Conservation (phyloP, 257 asterid genomes). For the Plantago major region DNA sequence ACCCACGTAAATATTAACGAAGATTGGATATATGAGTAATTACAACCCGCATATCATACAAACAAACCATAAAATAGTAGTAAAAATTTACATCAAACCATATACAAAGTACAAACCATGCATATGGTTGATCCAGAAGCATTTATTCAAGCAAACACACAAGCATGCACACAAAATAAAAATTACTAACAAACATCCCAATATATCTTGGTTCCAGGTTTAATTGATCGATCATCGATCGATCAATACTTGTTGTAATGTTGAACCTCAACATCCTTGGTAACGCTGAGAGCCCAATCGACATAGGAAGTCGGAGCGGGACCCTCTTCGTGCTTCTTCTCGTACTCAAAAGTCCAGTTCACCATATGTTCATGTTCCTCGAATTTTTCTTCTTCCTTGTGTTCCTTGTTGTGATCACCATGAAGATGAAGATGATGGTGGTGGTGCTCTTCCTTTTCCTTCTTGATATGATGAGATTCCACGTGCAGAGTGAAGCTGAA, state of each 20-base stretch:
- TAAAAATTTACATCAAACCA: too few relatives aligned
- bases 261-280: conserved; percentile 8
- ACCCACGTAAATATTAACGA: too few relatives aligned
- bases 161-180: too few relatives aligned
- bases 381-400: background rate
- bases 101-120: too few relatives aligned
- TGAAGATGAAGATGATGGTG: background rate
- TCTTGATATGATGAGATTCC: background rate
- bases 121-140: too few relatives aligned
- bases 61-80: too few relatives aligned
- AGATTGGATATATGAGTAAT: too few relatives aligned
- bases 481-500: conserved; percentile 8
- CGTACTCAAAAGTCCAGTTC: conserved; percentile 25
- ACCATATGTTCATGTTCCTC: conserved; percentile 3
- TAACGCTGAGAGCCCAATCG: conserved; percentile 3
- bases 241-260: conserved; percentile 1
- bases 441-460: too few relatives aligned
- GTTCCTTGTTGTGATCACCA: background rate
- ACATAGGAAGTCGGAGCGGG: conserved; percentile 14
- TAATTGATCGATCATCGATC: background rate
- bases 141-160: too few relatives aligned
- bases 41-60: too few relatives aligned
- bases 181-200: too few relatives aligned
- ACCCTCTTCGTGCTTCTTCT: conserved; percentile 19
- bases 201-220: too few relatives aligned